These are phyloP conservation scores for Labyrinthula sp. DNA, from an alignment of 352 stramenopile genomes.

Conservation along the genomic window DNA sequence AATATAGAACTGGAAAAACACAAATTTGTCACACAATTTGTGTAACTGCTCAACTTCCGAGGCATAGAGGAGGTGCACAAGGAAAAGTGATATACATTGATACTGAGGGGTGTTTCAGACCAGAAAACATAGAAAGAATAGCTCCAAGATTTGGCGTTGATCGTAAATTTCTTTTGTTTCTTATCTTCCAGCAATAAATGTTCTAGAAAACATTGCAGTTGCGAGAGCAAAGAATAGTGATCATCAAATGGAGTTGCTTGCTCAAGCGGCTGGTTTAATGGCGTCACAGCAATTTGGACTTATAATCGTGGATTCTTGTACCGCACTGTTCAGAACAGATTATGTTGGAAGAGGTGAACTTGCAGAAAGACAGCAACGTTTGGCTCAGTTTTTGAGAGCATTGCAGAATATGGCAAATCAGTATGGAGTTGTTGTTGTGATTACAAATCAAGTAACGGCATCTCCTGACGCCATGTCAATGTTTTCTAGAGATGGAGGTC, in stretches of 20 bases:
- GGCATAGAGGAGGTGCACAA: constrained; percentile 87
- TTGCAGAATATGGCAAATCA: constrained; percentile 89
- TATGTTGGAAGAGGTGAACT: constrained; percentile 92
- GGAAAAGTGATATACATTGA: constrained; percentile 72
- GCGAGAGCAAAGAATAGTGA: constrained; percentile 96
- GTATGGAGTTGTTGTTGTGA: constrained; percentile 89
- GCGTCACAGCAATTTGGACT: constrained; percentile 70
- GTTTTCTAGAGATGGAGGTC: constrained; percentile 61
- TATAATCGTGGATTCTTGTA: constrained; percentile 90
- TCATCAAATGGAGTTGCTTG: constrained; percentile 90
- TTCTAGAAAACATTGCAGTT: constrained; percentile 95
- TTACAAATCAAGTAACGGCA: constrained; percentile 71
- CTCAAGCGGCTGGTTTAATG: constrained; percentile 95
- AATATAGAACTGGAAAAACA: constrained; percentile 97
- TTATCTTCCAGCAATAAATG: constrained; percentile 46
- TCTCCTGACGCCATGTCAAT: constrained; percentile 63
- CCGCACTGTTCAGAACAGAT: constrained; percentile 91
- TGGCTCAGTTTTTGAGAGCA: constrained; percentile 78
- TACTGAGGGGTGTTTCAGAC: constrained; percentile 95
- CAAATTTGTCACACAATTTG: constrained; percentile 98
- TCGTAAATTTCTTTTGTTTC: constrained; percentile 33
- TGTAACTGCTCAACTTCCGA: constrained; percentile 88
- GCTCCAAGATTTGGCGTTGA: constrained; percentile 90
- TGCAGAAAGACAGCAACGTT: constrained; percentile 62
- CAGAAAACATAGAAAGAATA: constrained; percentile 80